Evolutionary conservation across 2,329 filamentous ascomycete genomes (phyloP).

Genomic region (Monosporascus sp.): DNA sequence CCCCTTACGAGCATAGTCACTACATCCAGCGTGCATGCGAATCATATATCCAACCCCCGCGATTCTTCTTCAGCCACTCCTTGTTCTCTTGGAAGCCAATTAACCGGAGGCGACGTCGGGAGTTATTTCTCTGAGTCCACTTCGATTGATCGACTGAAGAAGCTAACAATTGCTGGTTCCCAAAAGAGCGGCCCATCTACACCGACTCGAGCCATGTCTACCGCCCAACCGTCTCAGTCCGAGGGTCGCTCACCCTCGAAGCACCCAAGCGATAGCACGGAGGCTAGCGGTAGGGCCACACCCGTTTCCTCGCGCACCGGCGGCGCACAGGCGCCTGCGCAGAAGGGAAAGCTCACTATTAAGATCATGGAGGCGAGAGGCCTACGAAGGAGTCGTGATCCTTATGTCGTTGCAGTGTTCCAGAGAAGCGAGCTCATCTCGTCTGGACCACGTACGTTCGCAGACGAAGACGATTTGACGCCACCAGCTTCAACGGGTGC

Average conservation of each 20-base stretch:
- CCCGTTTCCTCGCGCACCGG: constrained; percentile 35
- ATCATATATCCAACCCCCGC: constrained; percentile 64
- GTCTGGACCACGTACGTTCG: constrained; percentile 63
- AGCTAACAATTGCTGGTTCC: constrained; percentile 79
- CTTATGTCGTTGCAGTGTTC: constrained; percentile 94
- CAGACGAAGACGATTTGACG: constrained; percentile 54
- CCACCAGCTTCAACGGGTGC: constrained; percentile 47
- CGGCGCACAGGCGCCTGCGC: constrained; percentile 60
- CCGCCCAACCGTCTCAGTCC: constrained; percentile 46
- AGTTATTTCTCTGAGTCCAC: constrained; percentile 47
- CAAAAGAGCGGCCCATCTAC: constrained; percentile 90
- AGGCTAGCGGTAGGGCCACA: constrained; percentile 48
- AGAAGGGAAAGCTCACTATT: constrained; percentile 84
- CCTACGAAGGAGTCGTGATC: constrained; percentile 75
- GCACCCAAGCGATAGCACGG: constrained; percentile 32
- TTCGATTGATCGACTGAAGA: constrained; percentile 65
- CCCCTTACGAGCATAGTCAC: constrained; percentile 62
- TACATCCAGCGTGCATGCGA: constrained; percentile 57
- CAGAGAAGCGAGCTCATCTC: constrained; percentile 97
- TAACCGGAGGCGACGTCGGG: constrained; percentile 30
- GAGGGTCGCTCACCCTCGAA: constrained; percentile 26
- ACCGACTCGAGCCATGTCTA: constrained; percentile 80
- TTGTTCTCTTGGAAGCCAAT: constrained; percentile 39
- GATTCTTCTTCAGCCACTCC: constrained; percentile 47
- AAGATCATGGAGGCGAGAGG: constrained; percentile 83